phyloP scores from a whole-genome alignment of 2,329 filamentous ascomycete species.

The Monosporascus cannonballus region DNA sequence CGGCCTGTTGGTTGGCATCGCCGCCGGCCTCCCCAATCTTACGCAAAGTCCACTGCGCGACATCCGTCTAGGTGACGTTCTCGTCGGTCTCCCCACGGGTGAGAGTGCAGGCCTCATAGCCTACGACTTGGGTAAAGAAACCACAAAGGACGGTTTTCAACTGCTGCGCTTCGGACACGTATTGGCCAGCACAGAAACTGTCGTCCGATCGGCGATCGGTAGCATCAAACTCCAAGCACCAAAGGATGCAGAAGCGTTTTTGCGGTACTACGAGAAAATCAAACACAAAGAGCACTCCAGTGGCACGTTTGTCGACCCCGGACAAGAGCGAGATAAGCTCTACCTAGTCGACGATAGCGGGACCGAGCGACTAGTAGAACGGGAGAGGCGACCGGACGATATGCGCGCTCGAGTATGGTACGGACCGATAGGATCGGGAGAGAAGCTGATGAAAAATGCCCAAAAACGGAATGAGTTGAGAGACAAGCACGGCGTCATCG shows the following conservation, averaged over 20 bases:
- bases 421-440: conserved; percentile 27
- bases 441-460: conserved; percentile 24
- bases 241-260: conserved; percentile 14
- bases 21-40: conserved; percentile 27
- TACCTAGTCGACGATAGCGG: conserved; percentile 10
- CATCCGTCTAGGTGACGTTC: conserved; percentile 32
- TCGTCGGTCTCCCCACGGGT: conserved; percentile 22
- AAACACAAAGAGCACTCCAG: conserved; percentile 13
- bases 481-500: conserved; percentile 24
- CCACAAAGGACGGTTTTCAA: conserved; percentile 16
- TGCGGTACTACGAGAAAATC: conserved; percentile 18
- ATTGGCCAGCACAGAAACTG: conserved; percentile 20
- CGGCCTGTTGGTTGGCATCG: conserved; percentile 30
- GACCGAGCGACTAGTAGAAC: conserved; percentile 2
- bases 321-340: conserved; percentile 21
- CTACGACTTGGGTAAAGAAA: conserved; percentile 30
- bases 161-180: conserved; percentile 18
- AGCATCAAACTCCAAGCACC: conserved; percentile 21
- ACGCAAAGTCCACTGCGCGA: conserved; percentile 18
- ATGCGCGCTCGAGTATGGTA: conserved; percentile 28
- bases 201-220: conserved; percentile 29
- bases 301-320: conserved; percentile 25
- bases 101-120: conserved; percentile 22
- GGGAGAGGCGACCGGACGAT: conserved; percentile 9
- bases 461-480: conserved; percentile 16